Conservation (phyloP, 2,329 filamentous ascomycete species). For the Elsinoe fawcettii region DNA sequence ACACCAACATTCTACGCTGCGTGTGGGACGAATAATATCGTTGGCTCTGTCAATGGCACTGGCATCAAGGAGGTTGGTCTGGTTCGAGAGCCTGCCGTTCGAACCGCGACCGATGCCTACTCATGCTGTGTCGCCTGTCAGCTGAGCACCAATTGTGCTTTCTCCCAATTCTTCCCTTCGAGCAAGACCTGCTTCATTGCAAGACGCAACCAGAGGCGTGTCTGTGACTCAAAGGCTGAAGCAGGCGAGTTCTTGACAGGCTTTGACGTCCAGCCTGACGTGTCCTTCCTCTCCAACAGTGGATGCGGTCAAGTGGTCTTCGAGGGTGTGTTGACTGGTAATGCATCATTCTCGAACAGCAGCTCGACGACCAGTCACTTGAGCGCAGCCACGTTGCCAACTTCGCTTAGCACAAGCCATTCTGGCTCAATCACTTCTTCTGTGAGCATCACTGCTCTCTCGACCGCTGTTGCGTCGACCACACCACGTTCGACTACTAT, state of each 20-base stretch:
- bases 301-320: constrained; percentile 6
- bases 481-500: not conserved
- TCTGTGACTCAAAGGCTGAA: not conserved
- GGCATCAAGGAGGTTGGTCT: constrained; percentile 10
- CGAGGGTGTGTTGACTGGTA: not conserved
- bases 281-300: constrained; percentile 6
- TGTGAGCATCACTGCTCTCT: not conserved
- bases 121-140: constrained; percentile 8
- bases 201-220: not conserved
- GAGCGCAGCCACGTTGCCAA: not conserved
- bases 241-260: constrained; percentile 12
- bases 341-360: not conserved
- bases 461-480: not conserved
- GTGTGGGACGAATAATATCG: constrained; percentile 2
- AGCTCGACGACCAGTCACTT: not conserved
- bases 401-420: not conserved
- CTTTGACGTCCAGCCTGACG: not conserved
- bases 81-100: not conserved
- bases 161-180: constrained; percentile 3
- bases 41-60: not conserved
- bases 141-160: constrained; percentile 7
- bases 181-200: not conserved
- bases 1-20: constrained; percentile 12
- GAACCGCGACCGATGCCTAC: not conserved
- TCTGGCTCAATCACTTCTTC: not conserved